phyloP scores from a whole-genome alignment of 345 rosid species.

The Clausena lansium region DNA sequence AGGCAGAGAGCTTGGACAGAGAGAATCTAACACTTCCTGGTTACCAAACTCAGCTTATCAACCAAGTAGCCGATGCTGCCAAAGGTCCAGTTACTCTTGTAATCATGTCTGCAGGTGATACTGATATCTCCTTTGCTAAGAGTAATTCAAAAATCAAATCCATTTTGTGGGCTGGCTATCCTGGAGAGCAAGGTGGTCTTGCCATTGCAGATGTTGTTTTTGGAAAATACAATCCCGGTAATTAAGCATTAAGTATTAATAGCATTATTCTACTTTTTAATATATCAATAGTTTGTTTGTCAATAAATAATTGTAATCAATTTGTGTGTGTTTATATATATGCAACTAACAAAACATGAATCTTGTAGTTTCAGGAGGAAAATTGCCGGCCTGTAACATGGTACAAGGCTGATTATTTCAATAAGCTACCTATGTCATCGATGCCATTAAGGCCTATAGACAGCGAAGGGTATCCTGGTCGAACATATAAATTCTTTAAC shows the following conservation, averaged over 20 bases:
- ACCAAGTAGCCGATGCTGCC: constrained; percentile 36
- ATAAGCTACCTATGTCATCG: constrained; percentile 49
- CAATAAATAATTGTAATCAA: too few relatives aligned
- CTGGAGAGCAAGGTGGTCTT: constrained; percentile 62
- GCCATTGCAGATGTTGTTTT: constrained; percentile 69
- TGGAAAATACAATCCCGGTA: constrained; percentile 65
- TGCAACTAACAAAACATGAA: too few relatives aligned
- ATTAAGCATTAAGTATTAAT: neutral
- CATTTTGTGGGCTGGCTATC: constrained; percentile 68
- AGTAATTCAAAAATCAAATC: constrained; percentile 25
- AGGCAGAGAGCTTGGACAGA: constrained; percentile 54
- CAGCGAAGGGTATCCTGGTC: constrained; percentile 41
- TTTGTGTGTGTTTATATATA: too few relatives aligned
- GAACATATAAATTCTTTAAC: constrained; percentile 55
- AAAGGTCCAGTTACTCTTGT: constrained; percentile 60
- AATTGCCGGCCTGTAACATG: constrained; percentile 56
- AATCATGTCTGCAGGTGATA: constrained; percentile 52
- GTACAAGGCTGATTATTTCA: constrained; percentile 35
- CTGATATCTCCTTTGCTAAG: constrained; percentile 50
- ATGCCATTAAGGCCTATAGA: constrained; percentile 46
- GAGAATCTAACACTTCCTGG: constrained; percentile 50
- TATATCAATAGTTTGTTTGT: neutral
- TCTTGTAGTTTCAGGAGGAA: constrained; percentile 38
- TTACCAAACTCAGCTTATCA: constrained; percentile 42
- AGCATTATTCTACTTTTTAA: too few relatives aligned